Evolutionary conservation across 768 basidiomycete genomes (phyloP), one percentile per base, ranked within the genome.

Genomic region (Cystobasidiopsis lactophilus): DNA sequence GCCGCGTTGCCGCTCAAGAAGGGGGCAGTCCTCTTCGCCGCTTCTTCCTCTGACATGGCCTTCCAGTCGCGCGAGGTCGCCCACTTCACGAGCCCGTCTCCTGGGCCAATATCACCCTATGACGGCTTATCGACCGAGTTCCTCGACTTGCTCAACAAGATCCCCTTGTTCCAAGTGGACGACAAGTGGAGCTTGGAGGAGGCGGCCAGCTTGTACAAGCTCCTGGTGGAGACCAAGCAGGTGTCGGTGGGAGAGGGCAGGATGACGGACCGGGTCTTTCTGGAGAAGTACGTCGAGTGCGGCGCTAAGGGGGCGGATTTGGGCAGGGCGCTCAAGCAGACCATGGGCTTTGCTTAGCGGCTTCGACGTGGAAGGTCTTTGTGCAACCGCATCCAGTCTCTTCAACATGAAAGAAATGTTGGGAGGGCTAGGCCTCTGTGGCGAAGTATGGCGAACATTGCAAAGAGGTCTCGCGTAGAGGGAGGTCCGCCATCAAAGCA

Each of bases 191-290:
- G 9, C 9, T 16, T 19, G 11, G 16, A 33, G 26, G 53, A 54
- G 40, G 53, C 53, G 29, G 48, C 48, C 9, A 46, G 53, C 38
- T 23, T 54, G 5, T 54, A 38, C 37, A 24, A 50, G 24, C 46
- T 49, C 35, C 35, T 54, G 33, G 11, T 5, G 5, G 38, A 48
- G 23, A 54, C 39, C 10, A n/a, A 48, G 7, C 26, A 49, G 27
- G 24, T 54, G 9, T n/a, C 24, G 14, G 19, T 7, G 19, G 5
- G 10, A 7, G 35, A 37, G 35, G 9, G 10, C 35, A 37, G 35
- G 18, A 18, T 41, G 18, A 18, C 10, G 5, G 18, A 23, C 40
- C 40, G 40, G 21, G 19, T 19, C 40, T 23, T 41, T 18, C 19
- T 41, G 18, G 40, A 41, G 19, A 18, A 41, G 19, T 23, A 41